These are phyloP conservation scores for Volvariella surrecta DNA, from an alignment of 1,284 basidiomycete species.

Conservation along the genomic window DNA sequence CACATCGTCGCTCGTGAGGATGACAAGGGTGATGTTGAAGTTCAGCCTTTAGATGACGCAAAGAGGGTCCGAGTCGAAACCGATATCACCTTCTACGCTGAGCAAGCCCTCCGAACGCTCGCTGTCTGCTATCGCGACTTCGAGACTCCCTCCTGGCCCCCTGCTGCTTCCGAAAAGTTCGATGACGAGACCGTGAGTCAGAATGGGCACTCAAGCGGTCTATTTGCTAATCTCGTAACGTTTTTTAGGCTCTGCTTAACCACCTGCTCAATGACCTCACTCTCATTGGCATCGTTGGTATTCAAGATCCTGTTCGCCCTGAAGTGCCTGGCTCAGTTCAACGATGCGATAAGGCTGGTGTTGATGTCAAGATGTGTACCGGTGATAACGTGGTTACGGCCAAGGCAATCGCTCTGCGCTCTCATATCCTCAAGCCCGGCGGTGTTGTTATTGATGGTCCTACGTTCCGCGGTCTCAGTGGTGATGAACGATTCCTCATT, in stretches of 20 bases:
- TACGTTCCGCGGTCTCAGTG: constrained; percentile 52
- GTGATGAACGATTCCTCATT: constrained; percentile 50
- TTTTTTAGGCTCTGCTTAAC: constrained; percentile 57
- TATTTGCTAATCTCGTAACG: background rate
- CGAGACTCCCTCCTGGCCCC: constrained; percentile 66
- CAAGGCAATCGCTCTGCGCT: constrained; percentile 90
- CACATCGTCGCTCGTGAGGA: constrained; percentile 64
- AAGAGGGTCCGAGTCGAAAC: constrained; percentile 74
- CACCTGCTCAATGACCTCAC: constrained; percentile 69
- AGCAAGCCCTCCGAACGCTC: constrained; percentile 90
- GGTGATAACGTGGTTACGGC: constrained; percentile 96
- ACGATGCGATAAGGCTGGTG: constrained; percentile 83
- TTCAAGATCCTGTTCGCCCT: constrained; percentile 91
- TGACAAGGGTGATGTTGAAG: constrained; percentile 39
- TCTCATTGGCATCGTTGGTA: constrained; percentile 84
- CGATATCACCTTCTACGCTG: constrained; percentile 96
- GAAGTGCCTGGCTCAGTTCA: constrained; percentile 87
- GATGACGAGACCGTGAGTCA: constrained; percentile 38
- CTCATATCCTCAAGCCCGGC: constrained; percentile 88
- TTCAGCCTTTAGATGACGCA: constrained; percentile 50
- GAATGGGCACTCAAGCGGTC: background rate
- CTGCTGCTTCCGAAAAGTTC: constrained; percentile 36
- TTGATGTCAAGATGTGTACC: constrained; percentile 98
- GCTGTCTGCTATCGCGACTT: constrained; percentile 92
- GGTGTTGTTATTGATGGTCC: constrained; percentile 98